Evolutionary conservation across 306 rosid species (phyloP), one percentile per base, ranked within the genome.

Genomic region (Cucumis melo): DNA sequence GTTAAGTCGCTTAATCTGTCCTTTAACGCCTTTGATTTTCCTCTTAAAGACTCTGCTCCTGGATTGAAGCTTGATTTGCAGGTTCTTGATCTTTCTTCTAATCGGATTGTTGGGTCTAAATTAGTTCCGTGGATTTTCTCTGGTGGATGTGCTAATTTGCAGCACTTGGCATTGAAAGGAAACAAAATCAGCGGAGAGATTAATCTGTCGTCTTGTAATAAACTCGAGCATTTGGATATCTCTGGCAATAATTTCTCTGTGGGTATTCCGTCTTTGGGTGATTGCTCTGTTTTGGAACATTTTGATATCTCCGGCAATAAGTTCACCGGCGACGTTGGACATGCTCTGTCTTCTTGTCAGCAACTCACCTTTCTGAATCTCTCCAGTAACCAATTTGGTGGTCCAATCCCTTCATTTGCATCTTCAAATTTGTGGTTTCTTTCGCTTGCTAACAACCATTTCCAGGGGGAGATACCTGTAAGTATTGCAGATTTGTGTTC

Each of bases 261-360:
- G 2, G 32, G 10, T 3, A 38, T 90, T 62, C 93, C 97, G 9
- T 80, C 91, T 1, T 86, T 94, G 0, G 97, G 96, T 2, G 85
- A 92, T 17, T 89, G 99, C 50, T 81, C 79, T 17, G 82, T 85
- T 17, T 79, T 94, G 0, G 54, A 84, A 4, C 17, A 84, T 68
- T 87, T 94, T 8, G 99, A 94, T 78, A 76, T 94, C 75, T 94
- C 99, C n/a, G 81, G 84, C 21, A 94, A 94, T 78, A 90, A 88
- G 62, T 87, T 82, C 74, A 62, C 71, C 72, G 95, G 96, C 78
- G 96, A 90, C 85, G 77, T 90, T 42, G 83, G 81, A 0, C 53
- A 7, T 9, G 73, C 84, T 2, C 58, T 92, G 20, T 80, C 90
- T 0, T 20, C 85, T 1, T 95, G 99, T 70, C 46, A 27, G 15